phyloP scores from a whole-genome alignment of 2,329 filamentous ascomycete genomes.

The Claviceps monticola region DNA sequence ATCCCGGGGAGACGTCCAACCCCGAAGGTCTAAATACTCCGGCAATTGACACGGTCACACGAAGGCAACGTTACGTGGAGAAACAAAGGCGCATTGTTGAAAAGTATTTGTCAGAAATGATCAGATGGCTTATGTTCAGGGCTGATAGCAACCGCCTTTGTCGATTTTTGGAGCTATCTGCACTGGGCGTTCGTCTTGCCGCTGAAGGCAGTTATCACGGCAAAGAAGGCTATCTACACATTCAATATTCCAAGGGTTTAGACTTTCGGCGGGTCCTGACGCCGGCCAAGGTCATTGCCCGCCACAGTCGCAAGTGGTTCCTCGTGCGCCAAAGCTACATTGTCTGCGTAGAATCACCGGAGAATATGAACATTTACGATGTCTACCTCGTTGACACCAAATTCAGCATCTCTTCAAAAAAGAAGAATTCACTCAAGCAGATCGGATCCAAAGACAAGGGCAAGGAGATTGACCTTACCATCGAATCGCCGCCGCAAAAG shows the following conservation, averaged over 20 bases:
- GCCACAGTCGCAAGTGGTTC: constrained; percentile 93
- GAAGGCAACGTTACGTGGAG: constrained; percentile 54
- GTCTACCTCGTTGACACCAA: constrained; percentile 91
- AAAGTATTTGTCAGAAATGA: constrained; percentile 83
- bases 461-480: constrained; percentile 27
- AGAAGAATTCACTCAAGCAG: constrained; percentile 35
- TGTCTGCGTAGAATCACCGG: constrained; percentile 93
- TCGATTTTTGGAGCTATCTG: constrained; percentile 90
- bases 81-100: constrained; percentile 76
- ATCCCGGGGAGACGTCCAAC: constrained; percentile 30
- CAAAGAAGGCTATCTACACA: constrained; percentile 88
- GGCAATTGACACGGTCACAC: constrained; percentile 30
- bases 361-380: constrained; percentile 98
- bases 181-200: constrained; percentile 81
- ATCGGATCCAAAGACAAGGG: constrained; percentile 47
- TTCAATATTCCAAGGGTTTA: constrained; percentile 79
- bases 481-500: constrained; percentile 29
- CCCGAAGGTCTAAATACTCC: constrained; percentile 23
- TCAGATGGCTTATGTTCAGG: constrained; percentile 91
- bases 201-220: constrained; percentile 95
- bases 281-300: constrained; percentile 62
- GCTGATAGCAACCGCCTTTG: constrained; percentile 91
- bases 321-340: constrained; percentile 95
- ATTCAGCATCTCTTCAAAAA: constrained; percentile 70
- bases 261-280: constrained; percentile 74